phyloP scores from a whole-genome alignment of 179 eudicot species.

The Amaranthus tricolor region DNA sequence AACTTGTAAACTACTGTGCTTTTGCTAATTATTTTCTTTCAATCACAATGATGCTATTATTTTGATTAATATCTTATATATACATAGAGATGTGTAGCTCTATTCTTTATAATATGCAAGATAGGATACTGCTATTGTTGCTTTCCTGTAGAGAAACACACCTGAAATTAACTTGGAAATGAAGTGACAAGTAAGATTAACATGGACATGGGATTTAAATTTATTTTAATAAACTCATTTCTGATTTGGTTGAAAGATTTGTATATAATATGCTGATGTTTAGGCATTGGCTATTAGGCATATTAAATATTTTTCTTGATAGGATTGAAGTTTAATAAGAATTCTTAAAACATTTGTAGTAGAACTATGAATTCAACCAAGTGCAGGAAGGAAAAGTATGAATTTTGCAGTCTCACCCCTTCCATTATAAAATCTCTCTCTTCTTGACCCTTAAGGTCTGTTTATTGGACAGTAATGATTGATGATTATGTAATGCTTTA shows the following conservation, averaged over 20 bases:
- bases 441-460: too few species aligned
- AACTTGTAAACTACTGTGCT: slow-evolving; percentile 44
- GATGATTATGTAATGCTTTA: too few species aligned
- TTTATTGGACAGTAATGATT: too few species aligned
- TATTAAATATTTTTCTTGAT: background rate
- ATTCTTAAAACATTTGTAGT: too few species aligned
- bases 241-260: background rate
- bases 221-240: background rate
- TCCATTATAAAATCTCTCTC: too few species aligned
- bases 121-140: background rate
- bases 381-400: too few species aligned
- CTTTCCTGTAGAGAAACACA: background rate
- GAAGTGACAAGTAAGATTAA: background rate
- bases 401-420: too few species aligned
- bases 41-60: background rate
- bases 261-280: too few species aligned
- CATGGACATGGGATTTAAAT: background rate
- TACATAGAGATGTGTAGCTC: background rate
- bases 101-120: background rate
- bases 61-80: background rate
- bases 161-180: background rate
- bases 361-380: too few species aligned
- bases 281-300: too few species aligned
- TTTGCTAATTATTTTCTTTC: background rate
- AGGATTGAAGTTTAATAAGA: background rate